A percentile compares a stretch with the other conserved stretches of the same genome.
These are phyloP conservation scores for Skeletonema marinoi DNA, from an alignment of 108 stramenopile genomes.

Conservation along the genomic window DNA sequence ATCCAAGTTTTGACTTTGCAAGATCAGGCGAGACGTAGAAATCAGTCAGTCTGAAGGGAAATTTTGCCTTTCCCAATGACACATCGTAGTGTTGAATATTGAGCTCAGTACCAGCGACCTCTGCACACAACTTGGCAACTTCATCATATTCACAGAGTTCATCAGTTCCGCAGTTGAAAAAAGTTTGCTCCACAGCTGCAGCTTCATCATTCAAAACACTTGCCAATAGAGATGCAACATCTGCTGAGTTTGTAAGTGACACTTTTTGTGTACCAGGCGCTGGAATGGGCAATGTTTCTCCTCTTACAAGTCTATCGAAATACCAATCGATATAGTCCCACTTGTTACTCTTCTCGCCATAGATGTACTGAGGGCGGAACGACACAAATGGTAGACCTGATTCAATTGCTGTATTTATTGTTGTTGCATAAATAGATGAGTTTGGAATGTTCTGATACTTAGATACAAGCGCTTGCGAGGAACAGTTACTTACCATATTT, in stretches of 20 bases:
- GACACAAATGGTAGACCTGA: conserved; percentile 72
- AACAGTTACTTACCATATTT: conserved; percentile 40
- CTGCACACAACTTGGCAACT: conserved; percentile 78
- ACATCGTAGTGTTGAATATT: conserved; percentile 72
- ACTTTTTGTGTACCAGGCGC: conserved; percentile 82
- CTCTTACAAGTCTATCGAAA: conserved; percentile 72
- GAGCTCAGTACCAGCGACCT: conserved; percentile 71
- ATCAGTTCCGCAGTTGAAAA: conserved; percentile 87
- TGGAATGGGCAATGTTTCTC: conserved; percentile 73
- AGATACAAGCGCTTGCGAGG: not conserved
- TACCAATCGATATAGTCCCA: conserved; percentile 88
- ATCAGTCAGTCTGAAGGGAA: conserved; percentile 78
- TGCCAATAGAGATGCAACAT: conserved; percentile 78
- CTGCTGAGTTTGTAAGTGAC: conserved; percentile 77
- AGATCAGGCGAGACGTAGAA: conserved; percentile 82
- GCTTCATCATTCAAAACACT: conserved; percentile 73
- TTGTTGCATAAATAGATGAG: not conserved
- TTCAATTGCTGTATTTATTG: conserved; percentile 33
- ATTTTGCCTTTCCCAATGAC: conserved; percentile 70
- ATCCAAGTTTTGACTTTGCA: conserved; percentile 77
- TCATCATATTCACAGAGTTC: conserved; percentile 74
- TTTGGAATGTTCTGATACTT: not conserved
- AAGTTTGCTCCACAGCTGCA: conserved; percentile 73
- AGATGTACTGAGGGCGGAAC: conserved; percentile 86
- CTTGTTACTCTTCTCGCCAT: conserved; percentile 83